phyloP scores from a whole-genome alignment of 129 eudicot genomes.

The Artemisia argyi region DNA sequence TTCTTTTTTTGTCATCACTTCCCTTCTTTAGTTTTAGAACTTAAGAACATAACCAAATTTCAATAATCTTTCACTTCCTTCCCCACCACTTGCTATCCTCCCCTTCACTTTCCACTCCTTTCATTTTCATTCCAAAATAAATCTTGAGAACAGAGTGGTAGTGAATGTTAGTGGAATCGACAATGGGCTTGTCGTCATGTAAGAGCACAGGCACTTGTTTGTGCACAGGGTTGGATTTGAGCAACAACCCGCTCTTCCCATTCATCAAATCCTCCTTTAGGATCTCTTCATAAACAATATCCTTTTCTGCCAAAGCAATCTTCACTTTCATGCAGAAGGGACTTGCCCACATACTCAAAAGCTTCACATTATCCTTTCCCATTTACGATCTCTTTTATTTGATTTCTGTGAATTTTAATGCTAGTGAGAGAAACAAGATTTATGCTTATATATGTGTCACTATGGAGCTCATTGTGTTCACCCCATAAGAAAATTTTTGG shows the following conservation, averaged over 20 bases:
- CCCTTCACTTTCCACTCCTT: no score
- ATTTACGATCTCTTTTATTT: conserved; percentile 12
- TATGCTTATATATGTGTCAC: neutral
- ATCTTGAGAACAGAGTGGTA: no score
- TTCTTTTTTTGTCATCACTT: no score
- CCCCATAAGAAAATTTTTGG: conserved; percentile 23
- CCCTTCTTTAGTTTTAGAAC: no score
- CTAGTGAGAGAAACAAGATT: neutral
- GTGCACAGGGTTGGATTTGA: conserved; percentile 62
- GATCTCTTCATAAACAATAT: conserved; percentile 49
- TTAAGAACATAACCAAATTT: no score
- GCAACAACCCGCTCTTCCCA: conserved; percentile 64
- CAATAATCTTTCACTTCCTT: no score
- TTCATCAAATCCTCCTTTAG: conserved; percentile 58
- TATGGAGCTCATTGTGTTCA: no score
- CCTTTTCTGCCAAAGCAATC: conserved; percentile 67
- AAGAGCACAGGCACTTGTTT: conserved; percentile 68
- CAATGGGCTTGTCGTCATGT: conserved; percentile 52
- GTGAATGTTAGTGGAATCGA: conserved; percentile 66
- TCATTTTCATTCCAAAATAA: no score
- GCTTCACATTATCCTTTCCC: conserved; percentile 46
- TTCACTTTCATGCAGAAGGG: conserved; percentile 67
- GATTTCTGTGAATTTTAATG: conserved; percentile 2
- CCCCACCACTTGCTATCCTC: no score
- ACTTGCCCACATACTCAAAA: conserved; percentile 70